Evolutionary conservation across 1,284 basidiomycete genomes (phyloP).

Genomic region (Irpex lacteus): DNA sequence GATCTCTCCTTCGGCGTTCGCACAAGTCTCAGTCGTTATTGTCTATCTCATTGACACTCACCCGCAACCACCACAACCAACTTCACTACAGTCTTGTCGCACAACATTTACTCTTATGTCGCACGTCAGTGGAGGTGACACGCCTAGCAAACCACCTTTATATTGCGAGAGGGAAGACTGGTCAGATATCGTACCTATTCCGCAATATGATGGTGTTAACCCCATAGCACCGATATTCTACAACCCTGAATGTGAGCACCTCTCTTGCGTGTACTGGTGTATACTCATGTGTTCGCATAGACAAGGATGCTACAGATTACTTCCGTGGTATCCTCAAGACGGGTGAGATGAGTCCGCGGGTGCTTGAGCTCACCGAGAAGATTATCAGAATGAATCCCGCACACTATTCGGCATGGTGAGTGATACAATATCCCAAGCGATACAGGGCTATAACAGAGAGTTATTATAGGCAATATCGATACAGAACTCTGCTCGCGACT

Average conservation of each 20-base stretch:
- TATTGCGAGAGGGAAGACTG: slow-evolving; percentile 72
- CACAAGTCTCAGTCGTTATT: too few species aligned
- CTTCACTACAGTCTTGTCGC: too few species aligned
- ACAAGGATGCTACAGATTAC: slow-evolving; percentile 90
- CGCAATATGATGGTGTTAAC: slow-evolving; percentile 74
- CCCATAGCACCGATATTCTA: slow-evolving; percentile 91
- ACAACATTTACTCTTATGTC: slow-evolving; percentile 9
- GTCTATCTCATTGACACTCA: too few species aligned
- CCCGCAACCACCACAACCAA: too few species aligned
- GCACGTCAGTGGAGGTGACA: slow-evolving; percentile 9
- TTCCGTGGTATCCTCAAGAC: slow-evolving; percentile 80
- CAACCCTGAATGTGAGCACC: slow-evolving; percentile 73
- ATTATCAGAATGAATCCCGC: slow-evolving; percentile 89
- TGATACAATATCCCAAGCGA: neutral
- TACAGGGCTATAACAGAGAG: neutral
- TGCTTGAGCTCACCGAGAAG: slow-evolving; percentile 80
- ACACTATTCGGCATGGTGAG: slow-evolving; percentile 92
- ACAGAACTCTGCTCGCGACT: slow-evolving; percentile 75
- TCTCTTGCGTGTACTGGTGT: slow-evolving; percentile 7
- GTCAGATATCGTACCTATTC: slow-evolving; percentile 75
- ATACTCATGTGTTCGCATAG: slow-evolving; percentile 38
- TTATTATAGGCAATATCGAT: slow-evolving; percentile 82
- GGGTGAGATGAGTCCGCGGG: slow-evolving; percentile 76
- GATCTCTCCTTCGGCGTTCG: too few species aligned
- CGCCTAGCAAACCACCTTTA: slow-evolving; percentile 24